These are phyloP conservation scores for Asterochloris sp. DNA, from an alignment of 139 green algal species.

Conservation along the genomic window DNA sequence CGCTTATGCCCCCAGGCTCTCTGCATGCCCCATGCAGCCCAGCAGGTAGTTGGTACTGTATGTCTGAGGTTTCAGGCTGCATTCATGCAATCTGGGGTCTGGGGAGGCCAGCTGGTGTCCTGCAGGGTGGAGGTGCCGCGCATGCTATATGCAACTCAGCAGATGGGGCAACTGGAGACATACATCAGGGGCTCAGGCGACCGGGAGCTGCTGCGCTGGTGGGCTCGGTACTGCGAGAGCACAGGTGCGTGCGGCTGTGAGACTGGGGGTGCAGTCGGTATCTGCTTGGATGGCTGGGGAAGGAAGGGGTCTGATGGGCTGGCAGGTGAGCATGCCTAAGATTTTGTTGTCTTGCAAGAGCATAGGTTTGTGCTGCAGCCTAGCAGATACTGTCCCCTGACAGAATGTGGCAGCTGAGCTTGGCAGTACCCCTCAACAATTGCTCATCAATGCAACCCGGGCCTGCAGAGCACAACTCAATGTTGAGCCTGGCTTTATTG, in stretches of 20 bases:
- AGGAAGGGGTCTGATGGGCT: too few species aligned
- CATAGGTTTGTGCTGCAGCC: too few species aligned
- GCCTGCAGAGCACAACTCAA: too few species aligned
- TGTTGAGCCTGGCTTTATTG: too few species aligned
- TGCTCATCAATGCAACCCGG: too few species aligned
- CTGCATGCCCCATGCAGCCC: background rate
- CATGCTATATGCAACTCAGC: slow-evolving; percentile 59
- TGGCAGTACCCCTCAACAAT: too few species aligned
- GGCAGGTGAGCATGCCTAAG: too few species aligned
- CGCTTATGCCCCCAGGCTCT: background rate
- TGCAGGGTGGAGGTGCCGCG: slow-evolving; percentile 60
- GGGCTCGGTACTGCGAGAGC: slow-evolving; percentile 71
- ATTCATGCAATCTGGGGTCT: background rate
- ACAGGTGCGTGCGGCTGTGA: background rate
- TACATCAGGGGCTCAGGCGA: slow-evolving; percentile 44
- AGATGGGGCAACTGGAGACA: slow-evolving; percentile 49
- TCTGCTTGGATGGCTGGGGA: too few species aligned
- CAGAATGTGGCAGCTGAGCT: too few species aligned
- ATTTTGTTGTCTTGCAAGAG: too few species aligned
- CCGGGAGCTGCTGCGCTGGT: slow-evolving; percentile 66
- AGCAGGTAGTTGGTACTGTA: background rate
- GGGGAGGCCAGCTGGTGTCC: background rate
- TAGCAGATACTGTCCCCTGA: too few species aligned
- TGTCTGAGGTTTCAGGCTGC: background rate
- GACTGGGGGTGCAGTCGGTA: too few species aligned